Evolutionary conservation across 2,329 filamentous ascomycete genomes (phyloP).

Genomic region (Alternaria panax): DNA sequence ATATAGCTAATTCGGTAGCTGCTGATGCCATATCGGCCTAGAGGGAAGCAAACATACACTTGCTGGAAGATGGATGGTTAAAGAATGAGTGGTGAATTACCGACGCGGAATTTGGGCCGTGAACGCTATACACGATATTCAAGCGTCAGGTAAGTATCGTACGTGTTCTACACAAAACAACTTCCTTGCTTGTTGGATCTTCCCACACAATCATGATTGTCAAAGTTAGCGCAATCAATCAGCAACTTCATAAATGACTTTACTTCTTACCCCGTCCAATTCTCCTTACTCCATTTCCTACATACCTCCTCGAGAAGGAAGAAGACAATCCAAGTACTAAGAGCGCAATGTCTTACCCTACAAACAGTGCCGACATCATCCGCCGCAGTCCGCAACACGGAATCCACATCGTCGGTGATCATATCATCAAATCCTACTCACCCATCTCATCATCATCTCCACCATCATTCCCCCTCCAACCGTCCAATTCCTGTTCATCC

Average conservation of each 20-base stretch:
- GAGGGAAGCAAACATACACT: not conserved
- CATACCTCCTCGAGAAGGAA: not conserved
- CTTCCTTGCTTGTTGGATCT: not conserved
- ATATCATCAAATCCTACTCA: not conserved
- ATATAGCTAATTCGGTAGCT: not conserved
- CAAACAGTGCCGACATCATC: not conserved
- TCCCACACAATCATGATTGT: not conserved
- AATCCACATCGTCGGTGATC: not conserved
- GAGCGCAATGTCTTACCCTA: conserved; percentile 5
- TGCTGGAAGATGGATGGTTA: not conserved
- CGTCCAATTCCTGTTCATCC: not conserved
- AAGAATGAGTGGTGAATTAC: not conserved
- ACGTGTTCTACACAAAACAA: not conserved
- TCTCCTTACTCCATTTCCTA: not conserved
- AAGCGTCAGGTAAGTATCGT: not conserved
- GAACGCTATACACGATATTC: not conserved
- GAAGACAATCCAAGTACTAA: not conserved
- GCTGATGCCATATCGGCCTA: not conserved
- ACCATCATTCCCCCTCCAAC: too few species aligned
- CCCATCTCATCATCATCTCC: too few species aligned
- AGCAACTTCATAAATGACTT: not conserved
- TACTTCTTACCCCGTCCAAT: not conserved
- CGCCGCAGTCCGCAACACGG: conserved; percentile 10
- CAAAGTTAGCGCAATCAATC: not conserved
- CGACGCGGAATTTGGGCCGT: not conserved